A percentile compares a stretch with the other conserved stretches of the same genome.
phyloP scores from a whole-genome alignment of 108 stramenopile genomes.

The Mediolabrus comicus region DNA sequence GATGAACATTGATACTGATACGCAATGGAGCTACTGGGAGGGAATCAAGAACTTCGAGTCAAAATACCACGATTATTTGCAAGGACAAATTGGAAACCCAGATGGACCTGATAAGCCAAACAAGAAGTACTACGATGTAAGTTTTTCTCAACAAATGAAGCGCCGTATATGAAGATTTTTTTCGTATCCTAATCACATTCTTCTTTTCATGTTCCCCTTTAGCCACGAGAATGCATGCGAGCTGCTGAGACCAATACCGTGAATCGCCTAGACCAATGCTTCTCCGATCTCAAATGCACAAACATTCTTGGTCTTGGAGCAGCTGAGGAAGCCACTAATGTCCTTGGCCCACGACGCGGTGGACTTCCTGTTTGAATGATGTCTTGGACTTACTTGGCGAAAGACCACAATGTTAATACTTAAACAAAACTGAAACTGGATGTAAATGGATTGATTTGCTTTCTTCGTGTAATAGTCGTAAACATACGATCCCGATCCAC shows the following conservation, averaged over 20 bases:
- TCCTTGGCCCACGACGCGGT: conserved; percentile 81
- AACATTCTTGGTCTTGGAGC: conserved; percentile 77
- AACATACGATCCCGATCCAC: not conserved
- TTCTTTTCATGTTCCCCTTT: not conserved
- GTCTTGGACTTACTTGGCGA: not conserved
- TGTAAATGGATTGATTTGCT: not conserved
- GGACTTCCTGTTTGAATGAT: conserved; percentile 81
- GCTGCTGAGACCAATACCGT: conserved; percentile 91
- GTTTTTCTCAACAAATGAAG: conserved; percentile 6
- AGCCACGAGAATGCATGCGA: conserved; percentile 92
- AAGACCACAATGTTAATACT: not conserved
- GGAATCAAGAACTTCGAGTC: conserved; percentile 78
- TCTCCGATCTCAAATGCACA: conserved; percentile 87
- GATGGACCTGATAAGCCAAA: conserved; percentile 94
- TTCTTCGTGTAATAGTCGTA: not conserved
- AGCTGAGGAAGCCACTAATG: conserved; percentile 54
- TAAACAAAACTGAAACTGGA: not conserved
- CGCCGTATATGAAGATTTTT: not conserved
- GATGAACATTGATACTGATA: conserved; percentile 99
- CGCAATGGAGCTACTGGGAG: conserved; percentile 93
- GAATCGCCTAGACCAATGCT: conserved; percentile 76
- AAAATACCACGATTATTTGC: conserved; percentile 83
- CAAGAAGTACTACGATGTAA: conserved; percentile 96
- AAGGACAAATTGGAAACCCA: conserved; percentile 94
- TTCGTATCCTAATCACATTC: not conserved